These are phyloP conservation scores for Pseudocercospora ulei DNA, from an alignment of 2,329 filamentous ascomycete species.

Conservation along the genomic window DNA sequence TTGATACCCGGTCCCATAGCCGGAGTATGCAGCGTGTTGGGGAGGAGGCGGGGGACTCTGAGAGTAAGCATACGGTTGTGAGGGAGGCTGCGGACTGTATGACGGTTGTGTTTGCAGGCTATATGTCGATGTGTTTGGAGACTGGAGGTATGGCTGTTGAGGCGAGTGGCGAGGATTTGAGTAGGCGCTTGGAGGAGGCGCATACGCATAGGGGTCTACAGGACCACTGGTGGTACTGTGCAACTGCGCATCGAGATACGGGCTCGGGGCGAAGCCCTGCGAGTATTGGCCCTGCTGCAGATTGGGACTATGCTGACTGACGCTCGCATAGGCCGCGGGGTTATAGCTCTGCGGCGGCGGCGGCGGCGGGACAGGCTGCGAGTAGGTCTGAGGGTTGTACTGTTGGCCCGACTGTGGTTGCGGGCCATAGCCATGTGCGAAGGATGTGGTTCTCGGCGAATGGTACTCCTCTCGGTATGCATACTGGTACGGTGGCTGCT, in stretches of 20 bases:
- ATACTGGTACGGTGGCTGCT: slow-evolving; percentile 23
- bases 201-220: slow-evolving; percentile 28
- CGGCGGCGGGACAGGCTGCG: slow-evolving; percentile 33
- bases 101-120: slow-evolving; percentile 19
- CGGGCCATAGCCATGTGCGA: slow-evolving; percentile 39
- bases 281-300: slow-evolving; percentile 17
- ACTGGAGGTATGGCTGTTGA: slow-evolving; percentile 14
- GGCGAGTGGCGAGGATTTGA: slow-evolving; percentile 21
- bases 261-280: slow-evolving; percentile 24
- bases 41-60: slow-evolving; percentile 23
- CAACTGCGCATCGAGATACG: slow-evolving; percentile 23
- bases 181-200: slow-evolving; percentile 17
- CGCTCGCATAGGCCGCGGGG: slow-evolving; percentile 39
- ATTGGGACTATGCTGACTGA: slow-evolving; percentile 16
- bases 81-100: slow-evolving; percentile 25
- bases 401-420: slow-evolving; percentile 41
- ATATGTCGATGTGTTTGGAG: slow-evolving; percentile 21
- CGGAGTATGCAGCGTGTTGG: slow-evolving; percentile 13
- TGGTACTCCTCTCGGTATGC: slow-evolving; percentile 20
- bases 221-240: slow-evolving; percentile 26
- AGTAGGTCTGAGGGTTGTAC: slow-evolving; percentile 63
- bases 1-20: slow-evolving; percentile 15
- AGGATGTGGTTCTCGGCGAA: slow-evolving; percentile 20
- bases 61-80: slow-evolving; percentile 16
- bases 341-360: slow-evolving; percentile 38